Percentiles rank a stretch among this genome's conserved stretches.
Conservation (phyloP, 805 yeast species). For the Wickerhamomyces alni region DNA sequence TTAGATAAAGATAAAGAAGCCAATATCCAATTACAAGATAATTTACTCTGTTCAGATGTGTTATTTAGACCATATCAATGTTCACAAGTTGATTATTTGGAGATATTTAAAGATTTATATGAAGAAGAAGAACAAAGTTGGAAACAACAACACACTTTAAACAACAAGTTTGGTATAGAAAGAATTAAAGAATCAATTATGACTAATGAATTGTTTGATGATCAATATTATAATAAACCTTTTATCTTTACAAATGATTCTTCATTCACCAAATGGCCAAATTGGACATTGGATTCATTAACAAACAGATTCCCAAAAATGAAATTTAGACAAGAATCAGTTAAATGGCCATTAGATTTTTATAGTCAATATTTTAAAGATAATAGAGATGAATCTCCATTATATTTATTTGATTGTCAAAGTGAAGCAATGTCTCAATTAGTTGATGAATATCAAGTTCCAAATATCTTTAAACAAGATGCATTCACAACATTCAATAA, state of each 20-base stretch:
- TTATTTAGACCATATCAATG: constrained; percentile 81
- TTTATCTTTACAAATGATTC: constrained; percentile 49
- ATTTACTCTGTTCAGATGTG: constrained; percentile 65
- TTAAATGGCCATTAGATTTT: constrained; percentile 63
- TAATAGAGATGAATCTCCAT: constrained; percentile 77
- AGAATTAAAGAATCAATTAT: constrained; percentile 42
- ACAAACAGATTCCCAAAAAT: constrained; percentile 49
- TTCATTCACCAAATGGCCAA: constrained; percentile 47
- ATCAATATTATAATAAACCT: constrained; percentile 47
- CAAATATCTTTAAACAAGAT: constrained; percentile 52
- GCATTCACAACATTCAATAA: constrained; percentile 48
- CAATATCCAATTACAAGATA: constrained; percentile 37
- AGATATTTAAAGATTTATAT: constrained; percentile 42
- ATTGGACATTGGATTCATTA: constrained; percentile 52
- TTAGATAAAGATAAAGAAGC: constrained; percentile 36
- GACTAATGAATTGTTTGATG: constrained; percentile 39
- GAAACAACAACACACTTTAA: constrained; percentile 15
- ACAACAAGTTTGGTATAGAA: constrained; percentile 35
- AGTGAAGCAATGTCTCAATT: constrained; percentile 59
- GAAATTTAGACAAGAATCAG: constrained; percentile 77
- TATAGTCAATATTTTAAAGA: constrained; percentile 54
- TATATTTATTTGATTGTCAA: constrained; percentile 80
- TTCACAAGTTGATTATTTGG: constrained; percentile 57
- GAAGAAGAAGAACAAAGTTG: constrained; percentile 34
- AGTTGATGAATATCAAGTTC: constrained; percentile 46